Percentiles rank a stretch among this genome's conserved stretches.
These are phyloP conservation scores for Pichia sporocuriosa DNA, from an alignment of 805 yeast species.

Conservation along the genomic window DNA sequence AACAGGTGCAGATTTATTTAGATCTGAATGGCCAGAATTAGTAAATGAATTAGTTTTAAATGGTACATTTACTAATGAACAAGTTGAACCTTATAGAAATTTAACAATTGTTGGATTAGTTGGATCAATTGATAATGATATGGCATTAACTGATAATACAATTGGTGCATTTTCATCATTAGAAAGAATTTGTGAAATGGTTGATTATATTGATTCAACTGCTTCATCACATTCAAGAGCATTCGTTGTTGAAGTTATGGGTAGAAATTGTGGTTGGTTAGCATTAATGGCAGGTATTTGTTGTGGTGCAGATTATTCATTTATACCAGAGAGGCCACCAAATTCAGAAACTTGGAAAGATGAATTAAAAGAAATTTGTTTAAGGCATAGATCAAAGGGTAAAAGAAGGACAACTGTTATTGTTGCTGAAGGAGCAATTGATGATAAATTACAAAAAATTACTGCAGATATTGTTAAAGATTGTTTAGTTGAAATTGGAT, in stretches of 20 bases:
- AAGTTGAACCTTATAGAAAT: conserved; percentile 55
- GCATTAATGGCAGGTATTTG: conserved; percentile 97
- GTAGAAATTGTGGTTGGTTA: conserved; percentile 98
- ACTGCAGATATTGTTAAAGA: conserved; percentile 75
- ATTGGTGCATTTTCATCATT: conserved; percentile 94
- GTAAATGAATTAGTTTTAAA: conserved; percentile 60
- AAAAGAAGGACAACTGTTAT: conserved; percentile 92
- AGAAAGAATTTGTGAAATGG: conserved; percentile 87
- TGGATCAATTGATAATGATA: conserved; percentile 96
- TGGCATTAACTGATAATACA: conserved; percentile 94
- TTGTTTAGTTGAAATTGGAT: conserved; percentile 73
- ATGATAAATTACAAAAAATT: conserved; percentile 71
- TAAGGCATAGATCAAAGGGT: conserved; percentile 77
- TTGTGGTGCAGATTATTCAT: conserved; percentile 89
- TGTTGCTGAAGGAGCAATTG: conserved; percentile 97
- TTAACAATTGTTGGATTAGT: conserved; percentile 90
- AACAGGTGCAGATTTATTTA: conserved; percentile 94
- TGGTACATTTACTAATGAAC: conserved; percentile 50
- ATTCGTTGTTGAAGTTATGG: conserved; percentile 97
- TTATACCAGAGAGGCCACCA: conserved; percentile 93
- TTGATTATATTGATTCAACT: conserved; percentile 95
- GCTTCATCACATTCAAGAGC: conserved; percentile 97
- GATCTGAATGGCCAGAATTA: conserved; percentile 91
- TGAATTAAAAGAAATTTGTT: conserved; percentile 67
- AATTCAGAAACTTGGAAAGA: conserved; percentile 67